These are phyloP conservation scores for Quercus dentata DNA, from an alignment of 306 rosid species.

Conservation along the genomic window DNA sequence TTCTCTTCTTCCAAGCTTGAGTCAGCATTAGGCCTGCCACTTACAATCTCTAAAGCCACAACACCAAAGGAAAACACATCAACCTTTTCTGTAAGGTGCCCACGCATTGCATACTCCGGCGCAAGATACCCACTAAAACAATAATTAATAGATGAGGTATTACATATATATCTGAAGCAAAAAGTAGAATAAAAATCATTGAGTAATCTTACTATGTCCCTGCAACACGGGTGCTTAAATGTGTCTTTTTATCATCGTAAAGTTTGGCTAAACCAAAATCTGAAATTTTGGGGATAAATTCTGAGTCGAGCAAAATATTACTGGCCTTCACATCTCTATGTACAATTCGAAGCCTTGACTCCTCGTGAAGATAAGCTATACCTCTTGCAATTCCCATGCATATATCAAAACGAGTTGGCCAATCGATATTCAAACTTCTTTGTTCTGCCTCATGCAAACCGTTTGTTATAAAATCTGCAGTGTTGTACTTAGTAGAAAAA, in stretches of 20 bases:
- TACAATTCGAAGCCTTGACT: constrained; percentile 65
- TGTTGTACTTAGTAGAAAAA: neutral
- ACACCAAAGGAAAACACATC: constrained; percentile 88
- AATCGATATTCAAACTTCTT: constrained; percentile 35
- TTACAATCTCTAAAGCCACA: constrained; percentile 69
- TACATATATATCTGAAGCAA: neutral
- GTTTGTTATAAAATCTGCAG: neutral
- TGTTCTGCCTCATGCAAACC: constrained; percentile 38
- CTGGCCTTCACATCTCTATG: constrained; percentile 90
- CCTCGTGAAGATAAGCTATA: constrained; percentile 71
- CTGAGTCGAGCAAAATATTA: constrained; percentile 63
- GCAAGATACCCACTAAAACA: constrained; percentile 81
- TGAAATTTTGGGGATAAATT: constrained; percentile 68
- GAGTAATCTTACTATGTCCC: constrained; percentile 68
- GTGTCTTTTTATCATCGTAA: constrained; percentile 72
- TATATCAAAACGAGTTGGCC: constrained; percentile 68
- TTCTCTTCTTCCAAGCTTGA: constrained; percentile 55
- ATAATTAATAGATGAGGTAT: neutral
- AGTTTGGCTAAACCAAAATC: constrained; percentile 89
- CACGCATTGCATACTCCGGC: constrained; percentile 89
- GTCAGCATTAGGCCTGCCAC: constrained; percentile 76
- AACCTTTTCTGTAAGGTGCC: constrained; percentile 85
- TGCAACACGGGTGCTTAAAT: constrained; percentile 76
- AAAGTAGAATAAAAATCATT: neutral
- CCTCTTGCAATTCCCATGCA: constrained; percentile 78